phyloP scores from a whole-genome alignment of 352 stramenopile species.

The Phytophthora tubulina region DNA sequence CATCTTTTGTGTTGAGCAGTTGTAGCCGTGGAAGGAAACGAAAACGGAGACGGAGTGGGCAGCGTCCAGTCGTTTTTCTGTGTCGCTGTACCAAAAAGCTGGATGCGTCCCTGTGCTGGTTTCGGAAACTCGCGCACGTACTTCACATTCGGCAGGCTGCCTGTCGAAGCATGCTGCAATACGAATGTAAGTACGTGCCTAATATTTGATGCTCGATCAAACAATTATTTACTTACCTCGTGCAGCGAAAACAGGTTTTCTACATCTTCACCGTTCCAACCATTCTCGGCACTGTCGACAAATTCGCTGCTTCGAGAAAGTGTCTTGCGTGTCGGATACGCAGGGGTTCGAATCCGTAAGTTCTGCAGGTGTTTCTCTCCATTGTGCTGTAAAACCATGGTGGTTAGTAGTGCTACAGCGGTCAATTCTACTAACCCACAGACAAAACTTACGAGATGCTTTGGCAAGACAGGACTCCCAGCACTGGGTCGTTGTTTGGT shows the following conservation, averaged over 20 bases:
- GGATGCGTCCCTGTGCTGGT: constrained; percentile 45
- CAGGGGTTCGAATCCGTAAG: constrained; percentile 51
- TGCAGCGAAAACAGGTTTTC: constrained; percentile 42
- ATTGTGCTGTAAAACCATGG: constrained; percentile 31
- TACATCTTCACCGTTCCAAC: not conserved
- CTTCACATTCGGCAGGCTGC: constrained; percentile 35
- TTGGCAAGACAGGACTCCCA: constrained; percentile 31
- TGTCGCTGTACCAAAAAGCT: constrained; percentile 26
- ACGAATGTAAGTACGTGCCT: constrained; percentile 7
- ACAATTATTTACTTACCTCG: constrained; percentile 28
- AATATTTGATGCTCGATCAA: too few relatives aligned
- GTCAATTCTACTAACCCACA: not conserved
- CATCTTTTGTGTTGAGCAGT: constrained; percentile 55
- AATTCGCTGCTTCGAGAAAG: constrained; percentile 14
- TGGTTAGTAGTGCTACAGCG: not conserved
- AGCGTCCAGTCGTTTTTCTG: constrained; percentile 15
- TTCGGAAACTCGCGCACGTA: constrained; percentile 67
- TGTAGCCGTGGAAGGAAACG: constrained; percentile 36
- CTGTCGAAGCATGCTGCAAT: constrained; percentile 1
- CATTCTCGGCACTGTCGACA: constrained; percentile 10
- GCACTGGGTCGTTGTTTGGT: constrained; percentile 1
- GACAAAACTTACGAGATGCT: constrained; percentile 36
- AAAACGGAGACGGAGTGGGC: constrained; percentile 28
- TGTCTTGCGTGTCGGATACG: constrained; percentile 38
- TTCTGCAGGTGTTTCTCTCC: constrained; percentile 44